A percentile compares a stretch with the other conserved stretches of the same genome.
phyloP scores from a whole-genome alignment of 768 basidiomycete genomes.

The Strobilomyces confusus region DNA sequence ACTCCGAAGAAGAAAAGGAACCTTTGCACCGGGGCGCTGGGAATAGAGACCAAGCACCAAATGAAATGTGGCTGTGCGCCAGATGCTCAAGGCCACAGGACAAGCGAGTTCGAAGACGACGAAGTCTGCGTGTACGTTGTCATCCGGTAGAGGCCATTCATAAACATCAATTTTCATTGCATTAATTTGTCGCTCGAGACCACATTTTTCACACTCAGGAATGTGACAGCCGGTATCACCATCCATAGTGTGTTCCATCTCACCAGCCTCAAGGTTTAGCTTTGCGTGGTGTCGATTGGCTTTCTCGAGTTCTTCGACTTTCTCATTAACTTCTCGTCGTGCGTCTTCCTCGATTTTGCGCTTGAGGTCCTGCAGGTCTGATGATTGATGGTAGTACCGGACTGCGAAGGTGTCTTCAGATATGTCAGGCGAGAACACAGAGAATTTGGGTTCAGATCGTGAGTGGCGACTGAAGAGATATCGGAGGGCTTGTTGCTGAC shows the following conservation, averaged over 20 bases:
- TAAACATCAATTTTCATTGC: conserved; percentile 30
- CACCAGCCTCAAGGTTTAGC: background rate
- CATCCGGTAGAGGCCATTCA: conserved; percentile 44
- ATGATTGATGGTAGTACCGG: background rate
- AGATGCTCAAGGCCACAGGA: conserved; percentile 36
- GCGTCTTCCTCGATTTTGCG: conserved; percentile 30
- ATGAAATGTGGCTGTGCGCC: conserved; percentile 27
- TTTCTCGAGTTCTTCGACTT: conserved; percentile 24
- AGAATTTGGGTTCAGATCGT: background rate
- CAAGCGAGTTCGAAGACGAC: conserved; percentile 41
- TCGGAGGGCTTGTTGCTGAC: conserved; percentile 21
- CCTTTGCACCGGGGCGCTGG: background rate
- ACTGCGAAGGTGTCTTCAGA: background rate
- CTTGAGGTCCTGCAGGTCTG: conserved; percentile 10
- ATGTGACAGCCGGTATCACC: background rate
- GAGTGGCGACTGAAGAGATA: conserved; percentile 32
- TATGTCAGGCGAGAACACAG: background rate
- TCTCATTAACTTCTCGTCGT: conserved; percentile 9
- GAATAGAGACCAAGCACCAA: conserved; percentile 36
- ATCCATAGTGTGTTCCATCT: background rate
- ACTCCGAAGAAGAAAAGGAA: no score
- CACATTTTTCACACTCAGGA: conserved; percentile 20
- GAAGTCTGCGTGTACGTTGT: conserved; percentile 14
- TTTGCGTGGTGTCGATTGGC: conserved; percentile 10
- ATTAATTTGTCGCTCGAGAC: conserved; percentile 7